A percentile compares a stretch with the other conserved stretches of the same genome.
phyloP scores from a whole-genome alignment of 2,329 filamentous ascomycete genomes.

The Monilinia fructicola region DNA sequence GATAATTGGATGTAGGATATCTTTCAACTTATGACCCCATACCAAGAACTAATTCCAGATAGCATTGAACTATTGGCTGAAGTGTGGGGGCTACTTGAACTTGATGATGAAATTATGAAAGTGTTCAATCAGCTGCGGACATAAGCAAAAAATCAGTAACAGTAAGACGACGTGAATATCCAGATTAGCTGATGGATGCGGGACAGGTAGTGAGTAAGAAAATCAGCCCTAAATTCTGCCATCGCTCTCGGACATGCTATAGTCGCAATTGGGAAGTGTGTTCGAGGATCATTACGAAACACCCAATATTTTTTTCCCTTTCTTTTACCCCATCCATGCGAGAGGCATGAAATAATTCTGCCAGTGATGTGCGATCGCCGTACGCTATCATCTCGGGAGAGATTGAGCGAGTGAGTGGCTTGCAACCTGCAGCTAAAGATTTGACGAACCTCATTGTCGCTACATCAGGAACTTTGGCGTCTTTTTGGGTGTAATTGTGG shows the following conservation, averaged over 20 bases:
- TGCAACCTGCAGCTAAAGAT: slow-evolving; percentile 15
- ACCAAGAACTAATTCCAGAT: slow-evolving; percentile 9
- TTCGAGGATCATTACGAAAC: not conserved
- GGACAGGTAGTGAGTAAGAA: slow-evolving; percentile 6
- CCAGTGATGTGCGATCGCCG: not conserved
- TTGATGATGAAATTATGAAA: not conserved
- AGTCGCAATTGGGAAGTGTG: slow-evolving; percentile 2
- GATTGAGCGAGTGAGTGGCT: not conserved
- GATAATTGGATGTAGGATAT: not conserved
- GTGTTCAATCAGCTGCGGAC: slow-evolving; percentile 1
- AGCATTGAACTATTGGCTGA: not conserved
- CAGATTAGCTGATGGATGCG: slow-evolving; percentile 8
- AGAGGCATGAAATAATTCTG: not conserved
- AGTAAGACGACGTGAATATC: slow-evolving; percentile 5
- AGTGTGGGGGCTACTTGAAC: slow-evolving; percentile 9
- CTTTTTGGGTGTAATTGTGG: slow-evolving; percentile 4
- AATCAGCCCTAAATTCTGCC: slow-evolving; percentile 13
- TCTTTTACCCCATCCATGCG: not conserved
- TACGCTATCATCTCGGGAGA: slow-evolving; percentile 3
- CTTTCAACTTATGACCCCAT: not conserved
- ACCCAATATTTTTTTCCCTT: not conserved
- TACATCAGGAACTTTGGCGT: slow-evolving; percentile 1
- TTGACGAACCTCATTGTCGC: slow-evolving; percentile 12
- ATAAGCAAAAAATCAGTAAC: slow-evolving; percentile 9
- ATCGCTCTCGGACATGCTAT: not conserved